These are phyloP conservation scores for Backusella parvicylindrica DNA, from an alignment of 192 early-diverging fungal genomes.

Conservation along the genomic window DNA sequence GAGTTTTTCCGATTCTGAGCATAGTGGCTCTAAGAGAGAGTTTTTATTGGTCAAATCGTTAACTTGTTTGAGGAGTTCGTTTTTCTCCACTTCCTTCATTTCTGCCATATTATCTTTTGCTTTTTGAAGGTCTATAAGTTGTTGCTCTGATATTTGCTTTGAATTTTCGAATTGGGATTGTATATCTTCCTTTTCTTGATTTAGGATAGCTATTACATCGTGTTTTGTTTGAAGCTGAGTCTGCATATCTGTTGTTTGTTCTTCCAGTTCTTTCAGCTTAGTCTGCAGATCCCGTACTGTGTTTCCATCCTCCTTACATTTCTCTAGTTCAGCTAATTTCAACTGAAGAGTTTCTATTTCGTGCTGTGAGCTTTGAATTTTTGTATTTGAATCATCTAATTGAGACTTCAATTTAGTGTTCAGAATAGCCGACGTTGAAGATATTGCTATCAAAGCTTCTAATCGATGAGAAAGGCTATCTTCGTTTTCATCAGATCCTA, in stretches of 20 bases:
- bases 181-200: background rate
- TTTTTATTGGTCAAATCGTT: background rate
- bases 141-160: background rate
- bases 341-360: background rate
- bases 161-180: background rate
- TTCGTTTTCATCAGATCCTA: background rate
- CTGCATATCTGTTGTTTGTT: background rate
- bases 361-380: background rate
- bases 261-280: background rate
- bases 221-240: background rate
- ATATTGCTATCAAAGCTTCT: background rate
- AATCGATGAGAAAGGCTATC: background rate
- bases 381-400: background rate
- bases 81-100: background rate
- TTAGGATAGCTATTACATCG: background rate
- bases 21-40: background rate
- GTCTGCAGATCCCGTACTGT: background rate
- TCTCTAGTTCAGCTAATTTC: background rate
- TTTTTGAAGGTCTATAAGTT: background rate
- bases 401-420: background rate
- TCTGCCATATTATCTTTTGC: background rate
- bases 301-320: background rate
- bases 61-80: background rate
- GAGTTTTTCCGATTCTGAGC: slow-evolving; percentile 1
- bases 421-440: background rate